Evolutionary conservation across 768 basidiomycete species (phyloP), one percentile per base, ranked within the genome.

Genomic region (Leucocoprinus sp.): DNA sequence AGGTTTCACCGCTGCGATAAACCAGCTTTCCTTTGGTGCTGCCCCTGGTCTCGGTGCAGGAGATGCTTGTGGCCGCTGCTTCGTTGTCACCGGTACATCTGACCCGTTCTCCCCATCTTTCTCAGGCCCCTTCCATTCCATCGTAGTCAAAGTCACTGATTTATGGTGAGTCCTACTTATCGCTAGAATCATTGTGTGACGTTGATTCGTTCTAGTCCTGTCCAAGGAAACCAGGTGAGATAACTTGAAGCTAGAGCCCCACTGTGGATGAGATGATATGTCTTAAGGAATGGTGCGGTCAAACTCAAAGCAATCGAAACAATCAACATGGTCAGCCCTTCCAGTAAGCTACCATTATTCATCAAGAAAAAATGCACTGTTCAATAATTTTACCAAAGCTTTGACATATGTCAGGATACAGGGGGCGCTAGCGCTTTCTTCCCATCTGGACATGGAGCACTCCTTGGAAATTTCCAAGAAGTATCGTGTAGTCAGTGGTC

Each of bases 51-150:
- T 60, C 0, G 77, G 76, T 8, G 60, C 75, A 2, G 78, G 78
- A 12, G 78, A 78, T 57, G 78, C 74, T 8, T 81, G 78, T 50
- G 78, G 78, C 11, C 73, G 78, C 28, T 80, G 78, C 64, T 80
- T 81, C 56, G 59, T 67, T 15, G 38, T 80, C 45, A 75, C 76
- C 1, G 75, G 67, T 29, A 64, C 56, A 12, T 49, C 56, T 8
- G 76, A 79, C 56, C 78, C 79, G 15, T 78, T 61, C 62, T 71
- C 74, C 18, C 74, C 75, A 1, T 46, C 60, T 0, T 78, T 53
- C 58, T 57, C 63, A 12, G 76, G 75, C 8, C 74, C 76, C 12
- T 77, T 76, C 63, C 52, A 74, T 24, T 63, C 66, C 23, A 71
- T 80, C 45, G 64, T 81, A 29, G 77, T 80, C 11, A 80, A 76